Evolutionary conservation across 2,329 filamentous ascomycete genomes (phyloP), one percentile per base, ranked within the genome.

Genomic region (Alternaria sp.): DNA sequence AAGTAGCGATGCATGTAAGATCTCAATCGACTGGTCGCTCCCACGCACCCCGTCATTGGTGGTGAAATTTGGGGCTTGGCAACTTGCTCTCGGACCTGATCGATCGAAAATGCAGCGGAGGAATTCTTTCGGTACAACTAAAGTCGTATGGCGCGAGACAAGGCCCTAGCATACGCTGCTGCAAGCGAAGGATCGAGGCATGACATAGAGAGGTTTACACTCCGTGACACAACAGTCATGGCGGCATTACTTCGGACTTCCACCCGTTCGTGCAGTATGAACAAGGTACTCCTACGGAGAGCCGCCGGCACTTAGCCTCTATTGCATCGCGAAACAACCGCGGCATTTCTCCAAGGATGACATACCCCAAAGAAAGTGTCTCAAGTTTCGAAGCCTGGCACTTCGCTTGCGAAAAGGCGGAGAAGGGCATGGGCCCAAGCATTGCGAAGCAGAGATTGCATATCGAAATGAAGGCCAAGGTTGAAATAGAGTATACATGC

Each of bases 401-500:
- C 51, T 47, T 61, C 46, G 51, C 46, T 48, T 64, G 51, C 54
- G 42, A 62, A 57, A 43, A 55, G 46, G 59, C 52, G 54, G 39
- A 43, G 49, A 20, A 30, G 52, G 61, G 62, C 56, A 60, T 65
- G 65, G 47, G 57, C 20, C 46, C 14, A 36, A 16, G 20, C 18
- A 57, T 59, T 42, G 54, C 53, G 56, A 57, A 65, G 59, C 54
- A 61, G 61, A 48, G 42, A 47, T 60, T 61, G 64, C 64, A 66
- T 67, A 63, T 43, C 57, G 56, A 72, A 49, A 70, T 70, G 65
- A 66, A 65, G 55, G 68, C 59, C 66, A 63, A 67, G 63, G 67
- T 73, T 68, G 66, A 69, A 68, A 70, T 74, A 74, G 60, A 74
- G 73, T 74, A 69, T 58, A 69, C 60, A 64, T 59, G 68, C 66